These are phyloP conservation scores for Thoreauomyces humboldtii DNA, from an alignment of 192 early-diverging fungal genomes.

Conservation along the genomic window DNA sequence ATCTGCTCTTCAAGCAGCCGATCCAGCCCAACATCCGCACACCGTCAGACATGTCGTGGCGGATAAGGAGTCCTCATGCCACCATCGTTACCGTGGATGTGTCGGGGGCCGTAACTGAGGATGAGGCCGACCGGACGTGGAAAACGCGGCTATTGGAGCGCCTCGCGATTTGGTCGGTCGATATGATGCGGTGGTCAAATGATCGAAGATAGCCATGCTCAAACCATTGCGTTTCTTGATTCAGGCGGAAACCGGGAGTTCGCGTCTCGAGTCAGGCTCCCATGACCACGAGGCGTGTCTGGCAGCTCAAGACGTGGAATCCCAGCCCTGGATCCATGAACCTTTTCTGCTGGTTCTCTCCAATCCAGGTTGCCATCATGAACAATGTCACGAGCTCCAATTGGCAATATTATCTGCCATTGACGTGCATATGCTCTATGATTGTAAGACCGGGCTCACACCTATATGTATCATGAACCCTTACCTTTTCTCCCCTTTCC, in stretches of 20 bases:
- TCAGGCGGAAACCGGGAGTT: too few species aligned
- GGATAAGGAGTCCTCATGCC: conserved; percentile 18
- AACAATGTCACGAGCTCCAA: neutral
- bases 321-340: neutral
- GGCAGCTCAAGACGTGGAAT: conserved; percentile 25
- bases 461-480: neutral
- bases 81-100: conserved; percentile 21
- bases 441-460: conserved; percentile 1
- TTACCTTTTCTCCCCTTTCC: neutral
- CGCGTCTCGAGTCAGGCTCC: too few species aligned
- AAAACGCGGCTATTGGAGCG: too few species aligned
- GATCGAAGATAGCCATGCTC: too few species aligned
- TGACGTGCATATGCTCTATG: neutral
- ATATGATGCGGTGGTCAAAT: too few species aligned
- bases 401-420: conserved; percentile 6
- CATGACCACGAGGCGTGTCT: conserved; percentile 1
- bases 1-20: conserved; percentile 20
- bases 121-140: too few species aligned
- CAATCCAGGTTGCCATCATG: conserved; percentile 17
- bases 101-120: neutral
- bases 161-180: too few species aligned
- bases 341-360: conserved; percentile 25
- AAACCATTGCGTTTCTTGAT: too few species aligned
- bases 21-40: conserved; percentile 5
- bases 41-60: conserved; percentile 7